Conservation (phyloP, 768 basidiomycete species). For the Dendrothele bispora region DNA sequence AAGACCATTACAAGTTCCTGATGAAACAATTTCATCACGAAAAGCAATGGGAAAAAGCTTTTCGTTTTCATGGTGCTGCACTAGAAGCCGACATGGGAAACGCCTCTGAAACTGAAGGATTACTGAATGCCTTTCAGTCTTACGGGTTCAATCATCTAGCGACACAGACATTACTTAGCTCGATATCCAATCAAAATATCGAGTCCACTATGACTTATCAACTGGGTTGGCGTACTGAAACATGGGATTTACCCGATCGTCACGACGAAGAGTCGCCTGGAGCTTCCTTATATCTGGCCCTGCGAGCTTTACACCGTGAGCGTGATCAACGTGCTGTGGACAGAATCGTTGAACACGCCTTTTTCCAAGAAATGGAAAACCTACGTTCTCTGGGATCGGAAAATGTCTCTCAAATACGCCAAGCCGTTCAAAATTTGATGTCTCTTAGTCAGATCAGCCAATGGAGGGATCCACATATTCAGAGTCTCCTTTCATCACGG, state of each 20-base stretch:
- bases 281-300: constrained; percentile 69
- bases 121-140: constrained; percentile 79
- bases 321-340: constrained; percentile 55
- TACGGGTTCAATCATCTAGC: constrained; percentile 94
- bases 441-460: constrained; percentile 74
- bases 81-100: constrained; percentile 59
- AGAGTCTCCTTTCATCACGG: constrained; percentile 32
- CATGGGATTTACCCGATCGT: constrained; percentile 88
- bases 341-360: constrained; percentile 43
- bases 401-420: constrained; percentile 73
- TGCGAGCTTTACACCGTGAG: constrained; percentile 83
- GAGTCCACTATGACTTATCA: constrained; percentile 64
- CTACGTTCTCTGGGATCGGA: constrained; percentile 73
- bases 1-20: constrained; percentile 77
- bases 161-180: constrained; percentile 55
- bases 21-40: constrained; percentile 91
- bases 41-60: constrained; percentile 88
- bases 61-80: constrained; percentile 85
- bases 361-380: constrained; percentile 61
- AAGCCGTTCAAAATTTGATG: constrained; percentile 70
- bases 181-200: constrained; percentile 21
- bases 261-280: constrained; percentile 42
- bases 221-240: constrained; percentile 91
- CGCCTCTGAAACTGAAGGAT: constrained; percentile 52
- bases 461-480: constrained; percentile 49